Percentiles rank a stretch among this genome's conserved stretches.
These are phyloP conservation scores for Clitopilus hobsonii DNA, from an alignment of 768 basidiomycete species.

Conservation along the genomic window DNA sequence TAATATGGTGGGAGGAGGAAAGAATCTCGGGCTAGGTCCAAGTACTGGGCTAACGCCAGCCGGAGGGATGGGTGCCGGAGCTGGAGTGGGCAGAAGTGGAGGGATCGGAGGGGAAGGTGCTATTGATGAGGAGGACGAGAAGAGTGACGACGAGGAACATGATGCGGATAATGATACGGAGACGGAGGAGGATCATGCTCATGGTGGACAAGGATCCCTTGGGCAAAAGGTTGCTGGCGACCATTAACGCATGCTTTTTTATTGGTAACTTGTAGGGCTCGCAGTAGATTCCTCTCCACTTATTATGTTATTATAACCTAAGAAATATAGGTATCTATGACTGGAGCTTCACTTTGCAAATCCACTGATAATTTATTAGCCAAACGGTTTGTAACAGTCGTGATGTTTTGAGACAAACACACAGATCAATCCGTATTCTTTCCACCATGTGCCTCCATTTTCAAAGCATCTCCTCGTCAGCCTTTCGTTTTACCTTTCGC, in stretches of 20 bases:
- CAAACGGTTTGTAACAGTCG: too few relatives aligned
- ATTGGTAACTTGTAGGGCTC: background rate
- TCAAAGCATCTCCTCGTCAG: too few relatives aligned
- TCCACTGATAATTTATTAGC: too few relatives aligned
- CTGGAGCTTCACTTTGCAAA: too few relatives aligned
- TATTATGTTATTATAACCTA: too few relatives aligned
- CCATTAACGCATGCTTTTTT: background rate
- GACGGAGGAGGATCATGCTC: background rate
- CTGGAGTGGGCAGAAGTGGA: background rate
- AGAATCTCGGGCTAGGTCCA: background rate
- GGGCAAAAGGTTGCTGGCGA: slow-evolving; percentile 2
- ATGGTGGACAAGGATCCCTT: background rate
- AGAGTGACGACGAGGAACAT: background rate
- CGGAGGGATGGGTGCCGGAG: background rate
- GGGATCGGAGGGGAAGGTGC: background rate
- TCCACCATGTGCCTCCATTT: too few relatives aligned
- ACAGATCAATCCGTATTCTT: too few relatives aligned
- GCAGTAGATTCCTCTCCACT: background rate
- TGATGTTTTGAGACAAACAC: too few relatives aligned
- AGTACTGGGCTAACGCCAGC: background rate
- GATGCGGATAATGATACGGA: background rate
- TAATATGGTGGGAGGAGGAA: background rate
- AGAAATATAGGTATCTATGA: too few relatives aligned
- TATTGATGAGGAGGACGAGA: background rate
- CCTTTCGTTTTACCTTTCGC: too few relatives aligned